Percentiles rank a stretch among this genome's conserved stretches.
Evolutionary conservation across 2,329 filamentous ascomycete genomes (phyloP).

Genomic region (Aspergillus fumigatiaffinis): DNA sequence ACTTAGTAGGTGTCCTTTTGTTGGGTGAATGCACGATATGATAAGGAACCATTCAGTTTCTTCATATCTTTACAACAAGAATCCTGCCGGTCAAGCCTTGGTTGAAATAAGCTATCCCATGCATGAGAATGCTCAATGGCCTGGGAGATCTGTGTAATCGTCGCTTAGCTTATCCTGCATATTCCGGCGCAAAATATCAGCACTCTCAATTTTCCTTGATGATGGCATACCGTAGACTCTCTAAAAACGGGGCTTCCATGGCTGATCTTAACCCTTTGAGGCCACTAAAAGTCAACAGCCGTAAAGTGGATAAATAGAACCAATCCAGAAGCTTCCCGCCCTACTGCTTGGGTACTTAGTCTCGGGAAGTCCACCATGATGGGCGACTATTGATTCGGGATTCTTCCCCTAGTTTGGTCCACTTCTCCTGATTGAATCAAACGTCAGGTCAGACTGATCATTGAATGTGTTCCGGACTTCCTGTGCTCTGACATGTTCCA

Average conservation of each 20-base stretch:
- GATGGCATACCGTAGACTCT: not conserved
- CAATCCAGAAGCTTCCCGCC: conserved; percentile 13
- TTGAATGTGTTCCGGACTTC: not conserved
- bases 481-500: not conserved
- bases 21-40: not conserved
- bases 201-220: not conserved
- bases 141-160: not conserved
- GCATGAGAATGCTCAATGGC: not conserved
- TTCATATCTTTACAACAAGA: not conserved
- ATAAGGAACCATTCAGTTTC: not conserved
- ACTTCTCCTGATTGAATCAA: conserved; percentile 14
- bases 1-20: not conserved
- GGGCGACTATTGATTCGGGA: conserved; percentile 14
- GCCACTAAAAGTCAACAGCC: not conserved
- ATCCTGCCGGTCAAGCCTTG: not conserved
- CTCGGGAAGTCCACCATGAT: conserved; percentile 10
- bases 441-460: conserved; percentile 8
- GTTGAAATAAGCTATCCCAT: not conserved
- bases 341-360: conserved; percentile 7
- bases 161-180: not conserved
- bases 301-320: conserved; percentile 5
- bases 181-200: not conserved
- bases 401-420: conserved; percentile 5
- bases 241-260: not conserved
- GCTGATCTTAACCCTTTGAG: not conserved